These are phyloP conservation scores for Suillus weaverae DNA, from an alignment of 768 basidiomycete species.

Conservation along the genomic window DNA sequence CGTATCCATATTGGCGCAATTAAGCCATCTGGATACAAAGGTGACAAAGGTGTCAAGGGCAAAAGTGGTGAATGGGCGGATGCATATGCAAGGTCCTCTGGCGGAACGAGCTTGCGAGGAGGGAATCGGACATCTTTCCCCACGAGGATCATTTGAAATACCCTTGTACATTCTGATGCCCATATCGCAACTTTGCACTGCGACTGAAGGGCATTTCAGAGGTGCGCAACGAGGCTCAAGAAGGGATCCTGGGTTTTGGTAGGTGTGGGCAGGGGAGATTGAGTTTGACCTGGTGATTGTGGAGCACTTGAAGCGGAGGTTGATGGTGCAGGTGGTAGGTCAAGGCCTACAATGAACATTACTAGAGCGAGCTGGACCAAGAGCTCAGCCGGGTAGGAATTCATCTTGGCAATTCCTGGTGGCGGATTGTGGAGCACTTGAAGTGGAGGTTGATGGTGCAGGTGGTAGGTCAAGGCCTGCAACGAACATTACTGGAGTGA, in stretches of 20 bases:
- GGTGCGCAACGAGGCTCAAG: conserved; percentile 50
- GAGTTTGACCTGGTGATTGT: conserved; percentile 18
- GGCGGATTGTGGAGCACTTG: conserved; percentile 13
- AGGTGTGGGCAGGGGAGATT: conserved; percentile 27
- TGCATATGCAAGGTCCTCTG: conserved; percentile 57
- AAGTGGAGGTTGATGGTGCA: conserved; percentile 14
- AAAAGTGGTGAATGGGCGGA: conserved; percentile 88
- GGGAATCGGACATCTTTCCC: conserved; percentile 86
- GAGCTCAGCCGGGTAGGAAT: conserved; percentile 89
- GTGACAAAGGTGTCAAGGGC: conserved; percentile 84
- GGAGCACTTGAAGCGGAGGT: conserved; percentile 16
- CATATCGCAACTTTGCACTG: conserved; percentile 69
- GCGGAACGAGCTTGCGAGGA: conserved; percentile 69
- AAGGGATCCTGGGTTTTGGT: conserved; percentile 59
- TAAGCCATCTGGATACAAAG: conserved; percentile 90
- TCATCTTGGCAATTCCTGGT: conserved; percentile 50
- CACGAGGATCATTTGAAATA: conserved; percentile 83
- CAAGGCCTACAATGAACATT: conserved; percentile 92
- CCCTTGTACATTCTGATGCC: conserved; percentile 67
- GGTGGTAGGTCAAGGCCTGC: conserved; percentile 66
- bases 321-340: conserved; percentile 27
- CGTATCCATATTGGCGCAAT: conserved; percentile 98
- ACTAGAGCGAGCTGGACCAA: conserved; percentile 87
- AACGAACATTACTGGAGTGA: conserved; percentile 92
- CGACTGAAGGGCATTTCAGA: conserved; percentile 66